These are phyloP conservation scores for Diaporthe ampelina DNA, from an alignment of 2,329 filamentous ascomycete genomes.

Conservation along the genomic window DNA sequence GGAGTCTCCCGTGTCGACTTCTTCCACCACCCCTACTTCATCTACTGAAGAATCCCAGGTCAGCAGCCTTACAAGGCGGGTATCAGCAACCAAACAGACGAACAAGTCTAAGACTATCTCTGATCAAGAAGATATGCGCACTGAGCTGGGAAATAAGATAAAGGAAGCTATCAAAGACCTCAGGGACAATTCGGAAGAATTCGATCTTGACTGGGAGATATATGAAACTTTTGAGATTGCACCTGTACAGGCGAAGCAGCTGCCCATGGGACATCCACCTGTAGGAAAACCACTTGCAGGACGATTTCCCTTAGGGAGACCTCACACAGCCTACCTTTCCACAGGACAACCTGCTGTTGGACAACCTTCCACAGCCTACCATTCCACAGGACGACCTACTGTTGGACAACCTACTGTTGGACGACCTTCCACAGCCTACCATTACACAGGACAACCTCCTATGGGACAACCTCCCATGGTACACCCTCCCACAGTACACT, in stretches of 20 bases:
- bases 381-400: too few relatives aligned
- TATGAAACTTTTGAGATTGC: neutral
- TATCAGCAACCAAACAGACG: neutral
- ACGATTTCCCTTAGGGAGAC: too few relatives aligned
- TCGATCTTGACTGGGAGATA: neutral
- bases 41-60: neutral
- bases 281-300: neutral
- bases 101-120: neutral
- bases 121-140: too few relatives aligned
- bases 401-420: too few relatives aligned
- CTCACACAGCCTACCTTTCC: too few relatives aligned
- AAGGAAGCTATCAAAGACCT: neutral
- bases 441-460: too few relatives aligned
- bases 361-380: too few relatives aligned
- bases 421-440: too few relatives aligned
- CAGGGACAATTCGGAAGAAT: neutral
- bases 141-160: neutral
- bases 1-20: neutral
- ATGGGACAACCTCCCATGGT: too few relatives aligned
- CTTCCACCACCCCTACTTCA: neutral
- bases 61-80: neutral
- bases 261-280: too few relatives aligned
- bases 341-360: too few relatives aligned
- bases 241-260: neutral
- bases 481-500: too few relatives aligned